These are phyloP conservation scores for Stephanodiscus triporus DNA, from an alignment of 108 stramenopile species.

Conservation along the genomic window DNA sequence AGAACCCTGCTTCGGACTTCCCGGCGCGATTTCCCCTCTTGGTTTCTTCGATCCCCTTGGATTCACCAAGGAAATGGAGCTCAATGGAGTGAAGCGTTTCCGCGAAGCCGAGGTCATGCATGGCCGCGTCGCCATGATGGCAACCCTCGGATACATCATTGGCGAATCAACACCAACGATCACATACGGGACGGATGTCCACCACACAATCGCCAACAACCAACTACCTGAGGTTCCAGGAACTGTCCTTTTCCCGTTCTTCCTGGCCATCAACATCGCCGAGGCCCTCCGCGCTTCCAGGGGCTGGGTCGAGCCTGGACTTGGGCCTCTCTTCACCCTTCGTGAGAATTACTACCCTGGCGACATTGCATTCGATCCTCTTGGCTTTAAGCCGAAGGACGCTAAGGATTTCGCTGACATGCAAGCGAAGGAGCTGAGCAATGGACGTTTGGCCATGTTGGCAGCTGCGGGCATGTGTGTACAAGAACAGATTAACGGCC, in stretches of 20 bases:
- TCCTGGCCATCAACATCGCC: conserved; percentile 43
- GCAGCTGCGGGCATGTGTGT: conserved; percentile 48
- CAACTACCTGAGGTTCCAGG: conserved; percentile 55
- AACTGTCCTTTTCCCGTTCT: conserved; percentile 38
- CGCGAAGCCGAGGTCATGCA: conserved; percentile 70
- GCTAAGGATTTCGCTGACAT: conserved; percentile 37
- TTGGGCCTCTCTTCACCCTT: conserved; percentile 43
- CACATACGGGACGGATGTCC: conserved; percentile 44
- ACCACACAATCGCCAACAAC: conserved; percentile 57
- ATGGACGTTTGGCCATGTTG: conserved; percentile 70
- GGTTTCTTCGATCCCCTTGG: conserved; percentile 58
- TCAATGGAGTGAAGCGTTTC: conserved; percentile 53
- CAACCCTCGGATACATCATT: conserved; percentile 45
- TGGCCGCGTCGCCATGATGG: conserved; percentile 62
- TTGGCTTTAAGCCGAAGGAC: conserved; percentile 57
- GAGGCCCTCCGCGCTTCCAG: conserved; percentile 40
- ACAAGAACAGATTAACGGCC: conserved; percentile 37
- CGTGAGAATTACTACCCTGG: conserved; percentile 64
- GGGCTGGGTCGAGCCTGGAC: conserved; percentile 46
- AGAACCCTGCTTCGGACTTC: conserved; percentile 40
- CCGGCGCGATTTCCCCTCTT: conserved; percentile 32
- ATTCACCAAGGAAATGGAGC: conserved; percentile 43
- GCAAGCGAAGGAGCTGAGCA: conserved; percentile 47
- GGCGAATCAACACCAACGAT: conserved; percentile 51
- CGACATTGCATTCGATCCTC: conserved; percentile 61